These are phyloP conservation scores for Suillus lakei DNA, from an alignment of 768 basidiomycete genomes.

Conservation along the genomic window DNA sequence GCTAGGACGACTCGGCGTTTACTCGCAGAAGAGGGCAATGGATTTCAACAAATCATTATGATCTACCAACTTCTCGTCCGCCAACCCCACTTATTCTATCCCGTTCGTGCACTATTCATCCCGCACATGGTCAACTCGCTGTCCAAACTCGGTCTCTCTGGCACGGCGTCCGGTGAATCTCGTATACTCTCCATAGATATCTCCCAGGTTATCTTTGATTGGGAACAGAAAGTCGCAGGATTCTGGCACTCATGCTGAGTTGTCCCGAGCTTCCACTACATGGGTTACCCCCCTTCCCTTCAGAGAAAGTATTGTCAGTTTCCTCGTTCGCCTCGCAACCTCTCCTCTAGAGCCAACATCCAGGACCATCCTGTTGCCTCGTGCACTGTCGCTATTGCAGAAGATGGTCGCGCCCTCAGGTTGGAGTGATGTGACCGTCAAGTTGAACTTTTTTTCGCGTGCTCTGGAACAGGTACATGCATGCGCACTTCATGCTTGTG, in stretches of 20 bases:
- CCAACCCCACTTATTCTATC: constrained; percentile 90
- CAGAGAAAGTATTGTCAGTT: constrained; percentile 92
- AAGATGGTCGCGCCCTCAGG: constrained; percentile 82
- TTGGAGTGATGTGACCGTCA: constrained; percentile 91
- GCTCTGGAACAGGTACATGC: constrained; percentile 76
- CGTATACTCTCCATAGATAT: constrained; percentile 89
- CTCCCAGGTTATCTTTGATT: constrained; percentile 88
- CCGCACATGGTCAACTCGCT: constrained; percentile 93
- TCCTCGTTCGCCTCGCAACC: constrained; percentile 90
- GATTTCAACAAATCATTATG: constrained; percentile 67
- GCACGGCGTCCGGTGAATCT: constrained; percentile 74
- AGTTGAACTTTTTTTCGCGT: constrained; percentile 87
- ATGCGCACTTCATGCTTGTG: background rate
- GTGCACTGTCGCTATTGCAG: constrained; percentile 70
- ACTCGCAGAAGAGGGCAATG: constrained; percentile 85
- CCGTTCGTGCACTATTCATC: constrained; percentile 89
- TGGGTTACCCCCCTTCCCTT: constrained; percentile 83
- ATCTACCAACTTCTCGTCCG: constrained; percentile 94
- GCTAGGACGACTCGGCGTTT: constrained; percentile 84
- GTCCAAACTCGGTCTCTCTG: constrained; percentile 82
- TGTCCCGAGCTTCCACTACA: constrained; percentile 25
- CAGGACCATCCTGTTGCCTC: constrained; percentile 54
- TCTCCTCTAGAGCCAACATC: constrained; percentile 54
- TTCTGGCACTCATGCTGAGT: constrained; percentile 29
- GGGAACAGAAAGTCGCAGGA: constrained; percentile 77